phyloP scores from a whole-genome alignment of 2,329 filamentous ascomycete genomes.

The Xylaria digitata region DNA sequence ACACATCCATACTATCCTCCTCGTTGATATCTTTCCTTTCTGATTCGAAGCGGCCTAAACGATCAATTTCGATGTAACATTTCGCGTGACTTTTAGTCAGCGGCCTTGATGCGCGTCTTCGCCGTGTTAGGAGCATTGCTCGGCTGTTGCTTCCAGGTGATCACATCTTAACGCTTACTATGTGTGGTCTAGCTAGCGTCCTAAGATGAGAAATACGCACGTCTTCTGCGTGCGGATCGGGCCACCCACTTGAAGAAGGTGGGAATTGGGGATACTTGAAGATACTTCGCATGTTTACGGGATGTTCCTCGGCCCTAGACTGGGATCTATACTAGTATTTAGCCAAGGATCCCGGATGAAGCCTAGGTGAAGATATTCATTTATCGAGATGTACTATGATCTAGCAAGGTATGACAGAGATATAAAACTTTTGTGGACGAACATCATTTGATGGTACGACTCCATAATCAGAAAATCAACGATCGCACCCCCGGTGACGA shows the following conservation, averaged over 20 bases:
- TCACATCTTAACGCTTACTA: conserved; percentile 16
- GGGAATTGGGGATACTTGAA: conserved; percentile 10
- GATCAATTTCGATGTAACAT: not conserved
- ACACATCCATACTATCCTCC: not conserved
- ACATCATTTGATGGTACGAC: not conserved
- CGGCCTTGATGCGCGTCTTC: not conserved
- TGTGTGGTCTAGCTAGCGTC: not conserved
- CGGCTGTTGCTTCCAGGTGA: not conserved
- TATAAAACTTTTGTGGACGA: not conserved
- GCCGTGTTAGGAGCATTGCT: not conserved
- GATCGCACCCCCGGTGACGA: too few species aligned
- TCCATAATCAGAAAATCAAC: not conserved
- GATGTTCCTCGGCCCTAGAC: not conserved
- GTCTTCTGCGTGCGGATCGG: conserved; percentile 4
- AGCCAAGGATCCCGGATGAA: not conserved
- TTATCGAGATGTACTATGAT: conserved; percentile 21
- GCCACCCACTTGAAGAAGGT: conserved; percentile 4
- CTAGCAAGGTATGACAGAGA: not conserved
- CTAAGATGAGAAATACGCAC: not conserved
- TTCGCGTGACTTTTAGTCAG: not conserved
- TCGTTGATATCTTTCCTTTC: not conserved
- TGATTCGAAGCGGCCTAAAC: not conserved
- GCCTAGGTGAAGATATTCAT: conserved; percentile 10
- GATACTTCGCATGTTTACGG: conserved; percentile 2
- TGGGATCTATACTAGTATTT: too few species aligned